Base-by-base conservation (phyloP, 208 protist species). In the Trypanosoma theileri region DNA sequence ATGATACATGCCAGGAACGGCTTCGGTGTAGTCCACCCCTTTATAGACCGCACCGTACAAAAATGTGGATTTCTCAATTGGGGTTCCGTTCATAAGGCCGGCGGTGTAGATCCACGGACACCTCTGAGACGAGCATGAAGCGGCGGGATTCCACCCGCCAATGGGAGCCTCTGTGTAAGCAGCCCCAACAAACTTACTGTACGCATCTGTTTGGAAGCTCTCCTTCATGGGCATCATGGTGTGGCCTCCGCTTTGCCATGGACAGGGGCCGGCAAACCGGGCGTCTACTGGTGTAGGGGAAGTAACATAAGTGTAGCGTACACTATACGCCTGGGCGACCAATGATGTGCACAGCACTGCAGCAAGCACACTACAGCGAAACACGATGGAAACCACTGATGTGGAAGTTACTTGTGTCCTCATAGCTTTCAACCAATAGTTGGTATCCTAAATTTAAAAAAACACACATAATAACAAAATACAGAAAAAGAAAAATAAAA, bases 221-320 rank as follows among this genome's bases (percentile, higher is more conserved):
- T 70, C 21, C 58, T 66, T 73, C 61, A 73, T 88, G 16, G 85
- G 85, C 85, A 91, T 91, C 79, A 86, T 82, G 19, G 76, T 75
- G 68, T 87, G 81, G 14, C 68, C 42, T 16, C 66, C 75, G 4
- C 82, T 71, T 19, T 56, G 63, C 11, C 41, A 52, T 3, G 59
- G 69, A 58, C 84, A 89, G 69, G 77, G 82, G 28, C 78, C 79
- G 2, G 50, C 26, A 16, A 45, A 57, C n/a, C 65, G 48, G 7
- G 64, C 59, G 45, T 45, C 75, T 12, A 69, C 58, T 4, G 61
- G 59, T 0, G 19, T 24, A 13, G 69, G 21, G 0, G 77, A 68
- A 7, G 41, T 73, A 22, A 78, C 71, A 40, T 56, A 52, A 22
- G 59, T 42, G 60, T 88, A 88, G 22, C 66, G 66, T 19, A 88